Evolutionary conservation across 768 basidiomycete species (phyloP), one percentile per base, ranked within the genome.

Genomic region (Pulveroboletus sp.): DNA sequence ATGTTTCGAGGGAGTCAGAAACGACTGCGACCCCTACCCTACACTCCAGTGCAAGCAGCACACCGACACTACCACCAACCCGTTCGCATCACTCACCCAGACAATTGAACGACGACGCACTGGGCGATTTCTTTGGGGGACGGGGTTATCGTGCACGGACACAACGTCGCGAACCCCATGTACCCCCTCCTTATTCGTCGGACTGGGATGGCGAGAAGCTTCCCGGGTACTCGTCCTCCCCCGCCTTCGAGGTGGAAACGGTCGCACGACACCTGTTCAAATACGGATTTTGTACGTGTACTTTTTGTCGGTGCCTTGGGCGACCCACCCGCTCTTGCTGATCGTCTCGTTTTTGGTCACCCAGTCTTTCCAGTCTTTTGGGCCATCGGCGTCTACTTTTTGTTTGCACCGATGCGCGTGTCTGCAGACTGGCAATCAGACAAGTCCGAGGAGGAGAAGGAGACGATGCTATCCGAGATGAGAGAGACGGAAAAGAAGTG

Each of bases 311-410:
- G 17, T 24, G 10, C 18, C 3, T 11, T 4, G 7, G 14, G 30
- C 6, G 36, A 26, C 30, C 13, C 2, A 32, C 9, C 14, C 17
- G 3, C 5, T 15, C 26, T 24, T 39, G 30, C 43, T 55, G 2
- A 47, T 42, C 4, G 14, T 6, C 13, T 40, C 13, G 17, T 39
- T 17, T 6, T 2, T 14, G 41, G 18, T 24, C 21, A 0, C 2
- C 15, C 4, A 84, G 82, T 83, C 44, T 83, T 83, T 62, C 79
- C 78, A 3, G 69, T 77, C 36, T 83, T 84, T 63, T 83, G 82
- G 82, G 70, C 76, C 39, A 68, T 82, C 47, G 81, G 82, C 18
- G 71, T 76, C 26, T 69, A 78, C 59, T 79, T 84, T 56, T 72
- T 83, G 17, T 62, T 77, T 41, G 76, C 74, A 7, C 80, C 82